phyloP scores from a whole-genome alignment of 2,329 filamentous ascomycete genomes.

The Penicillium freii region DNA sequence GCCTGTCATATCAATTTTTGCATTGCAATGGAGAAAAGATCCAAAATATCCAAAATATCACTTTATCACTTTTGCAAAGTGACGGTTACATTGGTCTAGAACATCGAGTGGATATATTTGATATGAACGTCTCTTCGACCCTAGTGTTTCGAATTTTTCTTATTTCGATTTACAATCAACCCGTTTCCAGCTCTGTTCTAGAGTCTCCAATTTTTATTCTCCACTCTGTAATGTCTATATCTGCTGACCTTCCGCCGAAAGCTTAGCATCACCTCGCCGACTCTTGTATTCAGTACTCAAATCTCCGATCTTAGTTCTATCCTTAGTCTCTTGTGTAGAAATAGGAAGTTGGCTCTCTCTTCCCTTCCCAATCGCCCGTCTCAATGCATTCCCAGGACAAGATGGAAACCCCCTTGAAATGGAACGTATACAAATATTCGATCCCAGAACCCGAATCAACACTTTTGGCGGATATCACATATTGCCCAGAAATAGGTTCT shows the following conservation, averaged over 20 bases:
- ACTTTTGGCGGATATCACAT: slow-evolving; percentile 15
- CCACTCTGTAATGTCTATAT: not conserved
- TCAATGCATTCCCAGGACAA: slow-evolving; percentile 20
- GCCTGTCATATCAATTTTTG: not conserved
- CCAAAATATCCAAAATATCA: too few species aligned
- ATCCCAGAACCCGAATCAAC: not conserved
- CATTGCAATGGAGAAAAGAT: not conserved
- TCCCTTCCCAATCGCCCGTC: not conserved
- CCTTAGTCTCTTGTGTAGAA: not conserved
- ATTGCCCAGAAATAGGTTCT: slow-evolving; percentile 7
- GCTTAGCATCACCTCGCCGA: not conserved
- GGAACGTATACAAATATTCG: slow-evolving; percentile 24
- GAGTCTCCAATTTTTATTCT: not conserved
- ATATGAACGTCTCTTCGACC: not conserved
- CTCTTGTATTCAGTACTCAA: not conserved
- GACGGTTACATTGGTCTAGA: not conserved
- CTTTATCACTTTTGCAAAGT: not conserved
- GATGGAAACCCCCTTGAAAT: slow-evolving; percentile 30
- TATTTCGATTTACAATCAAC: not conserved
- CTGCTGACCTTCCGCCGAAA: not conserved
- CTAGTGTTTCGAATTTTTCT: not conserved
- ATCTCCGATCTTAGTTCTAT: not conserved
- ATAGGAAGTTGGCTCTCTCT: not conserved
- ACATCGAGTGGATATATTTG: not conserved
- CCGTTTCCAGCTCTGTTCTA: not conserved